Conservation (phyloP, 2,329 filamentous ascomycete genomes). For the Xylariales sp. region DNA sequence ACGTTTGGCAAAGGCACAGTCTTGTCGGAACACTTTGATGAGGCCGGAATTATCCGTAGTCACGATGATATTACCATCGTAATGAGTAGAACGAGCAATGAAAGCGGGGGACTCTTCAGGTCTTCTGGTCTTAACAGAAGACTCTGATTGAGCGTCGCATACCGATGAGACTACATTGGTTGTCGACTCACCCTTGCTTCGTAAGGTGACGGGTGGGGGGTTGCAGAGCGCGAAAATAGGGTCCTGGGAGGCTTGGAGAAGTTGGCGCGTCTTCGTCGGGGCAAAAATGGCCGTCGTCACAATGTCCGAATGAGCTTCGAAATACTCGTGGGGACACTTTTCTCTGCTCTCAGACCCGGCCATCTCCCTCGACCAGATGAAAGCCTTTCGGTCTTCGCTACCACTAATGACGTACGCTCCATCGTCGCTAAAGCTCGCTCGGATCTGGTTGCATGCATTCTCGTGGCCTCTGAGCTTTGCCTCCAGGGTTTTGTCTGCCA, state of each 20-base stretch:
- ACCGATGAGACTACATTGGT: slow-evolving; percentile 56
- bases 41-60: slow-evolving; percentile 88
- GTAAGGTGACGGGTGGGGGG: slow-evolving; percentile 85
- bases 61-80: slow-evolving; percentile 88
- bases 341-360: slow-evolving; percentile 75
- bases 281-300: slow-evolving; percentile 92
- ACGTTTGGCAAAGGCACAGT: slow-evolving; percentile 87
- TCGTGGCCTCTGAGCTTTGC: slow-evolving; percentile 92
- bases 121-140: slow-evolving; percentile 51
- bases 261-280: slow-evolving; percentile 78
- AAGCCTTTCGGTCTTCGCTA: slow-evolving; percentile 89
- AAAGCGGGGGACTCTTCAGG: slow-evolving; percentile 81
- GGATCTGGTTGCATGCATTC: slow-evolving; percentile 90
- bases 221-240: slow-evolving; percentile 98
- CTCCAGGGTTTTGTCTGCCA: slow-evolving; percentile 85
- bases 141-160: slow-evolving; percentile 48
- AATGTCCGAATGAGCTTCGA: slow-evolving; percentile 89
- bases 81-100: slow-evolving; percentile 78
- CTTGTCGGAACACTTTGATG: slow-evolving; percentile 95
- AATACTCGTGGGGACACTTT: slow-evolving; percentile 86
- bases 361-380: slow-evolving; percentile 82
- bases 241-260: slow-evolving; percentile 84
- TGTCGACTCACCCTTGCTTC: slow-evolving; percentile 75
- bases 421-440: slow-evolving; percentile 88
- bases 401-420: slow-evolving; percentile 89